Evolutionary conservation across 2,329 filamentous ascomycete species (phyloP), one percentile per base, ranked within the genome.

Genomic region (Ustilaginoidea virens): DNA sequence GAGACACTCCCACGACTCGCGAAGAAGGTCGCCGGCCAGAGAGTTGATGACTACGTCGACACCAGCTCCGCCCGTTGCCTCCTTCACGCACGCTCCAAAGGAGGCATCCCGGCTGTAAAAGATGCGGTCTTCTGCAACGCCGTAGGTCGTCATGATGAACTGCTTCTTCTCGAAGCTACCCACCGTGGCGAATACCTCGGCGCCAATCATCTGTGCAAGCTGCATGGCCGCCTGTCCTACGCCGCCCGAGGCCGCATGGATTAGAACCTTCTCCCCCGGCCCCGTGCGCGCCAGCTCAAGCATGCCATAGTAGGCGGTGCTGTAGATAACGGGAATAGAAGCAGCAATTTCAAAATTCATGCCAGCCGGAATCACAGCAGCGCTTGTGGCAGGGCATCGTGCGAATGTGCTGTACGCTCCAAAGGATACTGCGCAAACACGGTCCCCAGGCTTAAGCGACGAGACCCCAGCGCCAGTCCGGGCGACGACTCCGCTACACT

Each of bases 11-110:
- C 55, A 63, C 0, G 58, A 55, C 19, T 56, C 53, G 2, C 48
- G 46, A 3, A 63, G 40, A 1, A 47, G 39, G 10, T 63, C 58
- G 1, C 60, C 60, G 2, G 52, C 39, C 1, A 63, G 45, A 0
- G 55, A 60, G 40, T 63, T 55, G 40, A 86, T 74, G 10, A 79
- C 75, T 1, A 73, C 71, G 49, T 86, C 79, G 1, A 76, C 76
- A 8, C 80, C 80, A 4, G 41, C 49, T 9, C 65, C 66, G 1
- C 34, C 32, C 1, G 53, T 58, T 2, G 37, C 39, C 14, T 39
- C 29, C 17, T 32, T 21, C n/a, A 37, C 5, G 16, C 33, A 27
- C 3, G 32, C 26, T 1, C 31, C 37, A 15, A 51, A 50, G 11
- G 34, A 35, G 4, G 34, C 22, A 18, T 45, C 40, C 18, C 44